Base-by-base conservation (phyloP, 495 filamentous ascomycete species). In the Chaetomium tenue region DNA sequence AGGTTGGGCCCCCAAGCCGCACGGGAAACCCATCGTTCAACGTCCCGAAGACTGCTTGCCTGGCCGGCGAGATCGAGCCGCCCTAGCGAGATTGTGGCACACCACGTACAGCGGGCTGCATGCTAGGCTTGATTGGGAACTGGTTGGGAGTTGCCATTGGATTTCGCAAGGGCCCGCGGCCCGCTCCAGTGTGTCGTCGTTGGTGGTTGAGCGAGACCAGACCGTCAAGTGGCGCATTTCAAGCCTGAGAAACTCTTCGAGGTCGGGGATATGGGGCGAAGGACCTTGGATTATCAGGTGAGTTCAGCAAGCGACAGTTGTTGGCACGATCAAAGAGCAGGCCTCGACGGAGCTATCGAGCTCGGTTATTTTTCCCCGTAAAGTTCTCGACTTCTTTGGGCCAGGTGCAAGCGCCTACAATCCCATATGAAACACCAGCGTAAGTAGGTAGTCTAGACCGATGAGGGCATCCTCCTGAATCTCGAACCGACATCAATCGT, bases 41-140 rank as follows among this genome's bases (percentile, higher is more conserved):
- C 9, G 13, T 44, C 9, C 39, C 16, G 44, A 20, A 18, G n/a
- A 47, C 16, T 9, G 9, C 33, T 37, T 37, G 8, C 11, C 20
- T 20, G n/a, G n/a, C 18, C n/a, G 33, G 22, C 22, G 23, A 37
- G 26, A 23, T 26, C 23, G 15, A 52, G 22, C 59, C 30, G 33
- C 44, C 30, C n/a, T 61, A 52, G 46, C 59, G 59, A 61, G 28
- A 61, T 61, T 61, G 59, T 20, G n/a, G 23, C 20, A 52, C 47
- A 51, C 59, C 30, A 25, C 11, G 39, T 8, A 50, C 52, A 42
- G 57, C 25, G 42, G 28, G 15, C 33, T 59, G 57, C 57, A 59
- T 59, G 0, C 46, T 20, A n/a, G 8, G 23, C 46, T 20, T 23
- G n/a, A 20, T 47, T 23, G 8, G 46, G 46, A 50, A 5, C 16